Base-by-base conservation (phyloP, 2,329 filamentous ascomycete species). In the Fusarium marasasianum region DNA sequence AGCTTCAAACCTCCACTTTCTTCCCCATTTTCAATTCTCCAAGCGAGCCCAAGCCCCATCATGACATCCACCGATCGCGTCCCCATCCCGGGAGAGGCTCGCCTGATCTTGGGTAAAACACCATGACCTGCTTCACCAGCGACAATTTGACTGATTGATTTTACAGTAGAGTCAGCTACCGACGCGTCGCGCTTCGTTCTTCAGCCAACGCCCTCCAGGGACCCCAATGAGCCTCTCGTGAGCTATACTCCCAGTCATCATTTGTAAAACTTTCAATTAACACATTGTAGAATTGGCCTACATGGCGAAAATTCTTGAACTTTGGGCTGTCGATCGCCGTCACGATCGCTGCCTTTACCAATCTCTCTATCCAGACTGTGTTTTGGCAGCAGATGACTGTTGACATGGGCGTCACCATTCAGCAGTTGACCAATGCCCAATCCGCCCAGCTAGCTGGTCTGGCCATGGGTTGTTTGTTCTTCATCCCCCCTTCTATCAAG, bases 321-420 rank as follows among this genome's bases (percentile, higher is more conserved):
- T 80, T 77, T 41, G 66, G 69, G 5, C 58, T 82, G 29, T 75
- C 74, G 2, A 75, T 78, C 43, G 78, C 75, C 14, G 73, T 80
- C 12, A 77, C 79, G 1, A 67, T 81, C 12, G 78, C 77, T 1
- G 76, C 76, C 8, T 81, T 81, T 24, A 80, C 78, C 35, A 78
- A 78, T n/a, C 11, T 78, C 4, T 75, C 71, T 2, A 69, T 76
- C 13, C 76, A 78, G 41, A 77, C 67, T 4, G 71, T 81, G 24
- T 81, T 82, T 69, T 82, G 80, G 79, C 79, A 80, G 31, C 80
- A 81, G 40, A 81, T 82, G 77, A 78, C 73, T 2, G 74, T 73
- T 10, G 81, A 83, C 13, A 63, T 83, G 17, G 55, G 62, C 9
- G 72, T 82, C 5, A 73, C 69, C 29, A 69, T 78, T 14, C 66